Evolutionary conservation across 2,329 filamentous ascomycete genomes (phyloP), one percentile per base, ranked within the genome.

Genomic region (Fusarium sp.): DNA sequence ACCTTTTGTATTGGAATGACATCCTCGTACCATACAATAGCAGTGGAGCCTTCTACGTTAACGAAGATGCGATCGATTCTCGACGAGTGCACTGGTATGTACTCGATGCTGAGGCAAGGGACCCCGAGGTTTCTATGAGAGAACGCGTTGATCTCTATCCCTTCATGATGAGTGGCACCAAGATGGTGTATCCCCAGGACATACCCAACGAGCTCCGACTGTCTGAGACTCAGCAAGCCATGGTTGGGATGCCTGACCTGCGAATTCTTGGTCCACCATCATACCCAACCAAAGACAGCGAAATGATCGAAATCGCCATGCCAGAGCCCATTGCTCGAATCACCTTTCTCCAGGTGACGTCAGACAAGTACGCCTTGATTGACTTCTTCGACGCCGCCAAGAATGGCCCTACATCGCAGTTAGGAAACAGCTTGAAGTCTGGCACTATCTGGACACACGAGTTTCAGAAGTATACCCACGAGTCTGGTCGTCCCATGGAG

Each of bases 401-500:
- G 18, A 6, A 3, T 0, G 39, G 29, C 6, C 15, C 18, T 1
- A 49, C 25, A 17, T 49, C 1, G 0, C 55, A 12, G 11, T 58
- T 58, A 10, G 44, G 55, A 3, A 2, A 1, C 0, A 41, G 4
- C 18, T 0, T 42, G 17, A 41, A 17, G 12, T 52, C 36, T 0
- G 56, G 56, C 4, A 53, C 36, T 3, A 8, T 53, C 29, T 59
- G 45, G 46, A 18, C 29, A 13, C 56, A 59, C 1, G 29, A 59
- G 35, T 42, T 59, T 4, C 42, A 52, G 2, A 1, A 0, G 7
- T 36, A 39, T 13, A 22, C 17, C 9, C 8, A 0, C 2, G 8
- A 1, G 0, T 3, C n/a, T 8, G 42, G 0, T 11, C 42, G 20
- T 4, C 12, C 25, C 1, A 8, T 10, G 0, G 10, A n/a, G 4